A percentile compares a stretch with the other conserved stretches of the same genome.
Evolutionary conservation across 2,329 filamentous ascomycete species (phyloP).

Genomic region (Fusarium sp.): DNA sequence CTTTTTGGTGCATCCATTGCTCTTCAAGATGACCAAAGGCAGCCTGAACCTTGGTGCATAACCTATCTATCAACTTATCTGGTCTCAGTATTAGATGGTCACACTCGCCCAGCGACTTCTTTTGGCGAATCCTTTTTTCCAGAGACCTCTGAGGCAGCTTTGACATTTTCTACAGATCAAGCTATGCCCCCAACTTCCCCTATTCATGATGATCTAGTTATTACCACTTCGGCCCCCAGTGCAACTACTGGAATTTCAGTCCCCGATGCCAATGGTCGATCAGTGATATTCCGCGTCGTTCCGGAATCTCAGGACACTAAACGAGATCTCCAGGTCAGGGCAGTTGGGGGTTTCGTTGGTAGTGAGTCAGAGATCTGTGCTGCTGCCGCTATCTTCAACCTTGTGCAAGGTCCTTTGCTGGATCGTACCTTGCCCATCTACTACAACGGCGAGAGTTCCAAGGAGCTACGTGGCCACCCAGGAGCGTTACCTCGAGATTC

Average conservation of each 20-base stretch:
- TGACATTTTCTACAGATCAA: neutral
- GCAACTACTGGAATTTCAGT: neutral
- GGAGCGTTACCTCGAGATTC: neutral
- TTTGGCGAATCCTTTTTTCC: neutral
- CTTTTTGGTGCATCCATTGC: neutral
- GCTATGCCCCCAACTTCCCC: neutral
- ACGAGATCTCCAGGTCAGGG: neutral
- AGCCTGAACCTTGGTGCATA: neutral
- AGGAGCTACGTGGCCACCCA: neutral
- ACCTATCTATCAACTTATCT: slow-evolving; percentile 5
- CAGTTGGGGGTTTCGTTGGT: neutral
- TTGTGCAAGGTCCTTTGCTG: neutral
- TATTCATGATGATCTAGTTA: neutral
- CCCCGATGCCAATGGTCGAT: neutral
- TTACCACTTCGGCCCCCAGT: neutral
- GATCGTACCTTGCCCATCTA: neutral
- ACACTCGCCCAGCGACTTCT: neutral
- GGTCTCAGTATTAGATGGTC: neutral
- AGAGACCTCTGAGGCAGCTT: neutral
- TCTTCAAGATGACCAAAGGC: neutral
- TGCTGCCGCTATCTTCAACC: neutral
- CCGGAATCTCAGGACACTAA: neutral
- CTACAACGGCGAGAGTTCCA: neutral
- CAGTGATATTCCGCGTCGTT: neutral
- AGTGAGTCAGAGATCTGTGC: neutral